These are phyloP conservation scores for Diaporthe sp. DNA, from an alignment of 2,329 filamentous ascomycete genomes.

Conservation along the genomic window DNA sequence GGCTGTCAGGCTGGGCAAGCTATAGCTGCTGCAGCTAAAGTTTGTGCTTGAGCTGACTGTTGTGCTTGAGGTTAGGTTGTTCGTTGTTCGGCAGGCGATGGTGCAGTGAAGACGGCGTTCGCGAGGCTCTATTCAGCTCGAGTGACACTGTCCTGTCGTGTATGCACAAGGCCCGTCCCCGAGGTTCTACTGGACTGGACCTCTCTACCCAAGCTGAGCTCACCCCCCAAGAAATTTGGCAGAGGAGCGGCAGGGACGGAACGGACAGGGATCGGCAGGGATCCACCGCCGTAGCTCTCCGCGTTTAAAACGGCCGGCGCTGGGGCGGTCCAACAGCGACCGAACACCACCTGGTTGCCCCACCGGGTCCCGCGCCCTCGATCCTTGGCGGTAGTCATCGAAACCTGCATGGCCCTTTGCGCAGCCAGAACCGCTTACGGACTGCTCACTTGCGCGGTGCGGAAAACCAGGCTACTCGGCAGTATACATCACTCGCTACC, in stretches of 20 bases:
- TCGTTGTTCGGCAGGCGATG: neutral
- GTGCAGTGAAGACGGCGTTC: neutral
- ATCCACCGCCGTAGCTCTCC: constrained; percentile 19
- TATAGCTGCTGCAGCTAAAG: neutral
- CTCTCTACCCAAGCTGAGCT: neutral
- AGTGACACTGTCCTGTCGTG: neutral
- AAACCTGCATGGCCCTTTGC: constrained; percentile 7
- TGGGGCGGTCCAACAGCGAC: constrained; percentile 27
- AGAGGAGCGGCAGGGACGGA: constrained; percentile 13
- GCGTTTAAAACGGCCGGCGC: constrained; percentile 22
- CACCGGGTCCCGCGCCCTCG: constrained; percentile 25
- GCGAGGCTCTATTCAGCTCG: neutral
- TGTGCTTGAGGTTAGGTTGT: neutral
- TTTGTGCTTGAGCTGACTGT: neutral
- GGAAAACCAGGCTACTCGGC: constrained; percentile 20
- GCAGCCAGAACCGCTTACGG: constrained; percentile 2
- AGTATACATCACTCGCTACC: constrained; percentile 6
- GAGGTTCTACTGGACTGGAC: constrained; percentile 9
- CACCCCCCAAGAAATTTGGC: constrained; percentile 18
- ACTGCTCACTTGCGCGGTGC: constrained; percentile 26
- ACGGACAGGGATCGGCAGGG: constrained; percentile 17
- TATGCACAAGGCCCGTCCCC: neutral
- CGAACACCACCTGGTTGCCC: constrained; percentile 5
- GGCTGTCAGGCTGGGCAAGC: neutral
- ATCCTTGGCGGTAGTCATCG: constrained; percentile 28